Conservation (phyloP, 768 basidiomycete species). For the Brasilioporus rufonigricans region DNA sequence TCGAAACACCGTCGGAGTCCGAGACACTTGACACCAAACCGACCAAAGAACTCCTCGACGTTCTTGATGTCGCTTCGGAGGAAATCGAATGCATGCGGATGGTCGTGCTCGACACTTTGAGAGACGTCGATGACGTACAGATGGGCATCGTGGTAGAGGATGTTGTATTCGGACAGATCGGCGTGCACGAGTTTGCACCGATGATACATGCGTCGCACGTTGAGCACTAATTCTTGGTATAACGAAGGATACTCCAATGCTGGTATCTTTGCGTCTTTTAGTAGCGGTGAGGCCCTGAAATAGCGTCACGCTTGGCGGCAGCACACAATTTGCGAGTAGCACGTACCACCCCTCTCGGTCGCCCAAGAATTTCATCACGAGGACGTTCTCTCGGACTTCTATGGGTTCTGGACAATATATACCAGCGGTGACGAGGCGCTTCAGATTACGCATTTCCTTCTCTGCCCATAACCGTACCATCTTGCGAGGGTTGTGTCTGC, state of each 20-base stretch:
- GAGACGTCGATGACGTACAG: slow-evolving; percentile 97
- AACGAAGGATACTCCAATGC: slow-evolving; percentile 51
- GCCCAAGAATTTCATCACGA: slow-evolving; percentile 94
- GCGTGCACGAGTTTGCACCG: slow-evolving; percentile 94
- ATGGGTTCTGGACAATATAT: slow-evolving; percentile 85
- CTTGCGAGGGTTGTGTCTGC: slow-evolving; percentile 90
- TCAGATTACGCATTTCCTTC: slow-evolving; percentile 97
- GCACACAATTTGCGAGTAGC: slow-evolving; percentile 1
- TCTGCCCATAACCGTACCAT: slow-evolving; percentile 99
- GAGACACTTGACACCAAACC: slow-evolving; percentile 70
- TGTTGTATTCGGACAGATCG: slow-evolving; percentile 97
- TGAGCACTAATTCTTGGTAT: slow-evolving; percentile 78
- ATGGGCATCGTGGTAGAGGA: slow-evolving; percentile 80
- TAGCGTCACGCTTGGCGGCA: slow-evolving; percentile 1
- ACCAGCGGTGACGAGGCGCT: slow-evolving; percentile 78
- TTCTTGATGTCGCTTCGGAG: slow-evolving; percentile 90
- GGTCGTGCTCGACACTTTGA: slow-evolving; percentile 98
- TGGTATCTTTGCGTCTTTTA: slow-evolving; percentile 81
- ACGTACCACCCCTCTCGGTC: slow-evolving; percentile 76
- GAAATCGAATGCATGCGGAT: slow-evolving; percentile 95
- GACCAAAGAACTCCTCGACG: slow-evolving; percentile 87
- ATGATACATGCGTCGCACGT: slow-evolving; percentile 82
- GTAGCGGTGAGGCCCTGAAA: slow-evolving; percentile 82
- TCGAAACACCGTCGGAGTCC: slow-evolving; percentile 85
- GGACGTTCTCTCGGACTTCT: slow-evolving; percentile 94